Conservation (phyloP, 139 green algal genomes). For the Auxenochlorella protothecoides region DNA sequence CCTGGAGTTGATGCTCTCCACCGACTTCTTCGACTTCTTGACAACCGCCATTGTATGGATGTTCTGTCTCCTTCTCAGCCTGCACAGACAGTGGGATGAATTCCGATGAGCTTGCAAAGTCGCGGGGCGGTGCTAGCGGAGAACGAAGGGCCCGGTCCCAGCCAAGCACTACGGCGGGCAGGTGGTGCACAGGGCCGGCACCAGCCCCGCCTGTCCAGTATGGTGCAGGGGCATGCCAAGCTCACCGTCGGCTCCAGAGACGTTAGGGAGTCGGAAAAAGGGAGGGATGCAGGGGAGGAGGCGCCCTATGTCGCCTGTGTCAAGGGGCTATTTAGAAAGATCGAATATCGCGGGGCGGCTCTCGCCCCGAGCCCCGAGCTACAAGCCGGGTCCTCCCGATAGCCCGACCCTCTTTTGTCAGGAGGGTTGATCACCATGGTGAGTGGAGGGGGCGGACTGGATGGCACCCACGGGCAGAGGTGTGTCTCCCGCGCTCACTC, state of each 20-base stretch:
- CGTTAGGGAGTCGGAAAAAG: not conserved
- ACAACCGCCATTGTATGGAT: constrained; percentile 21
- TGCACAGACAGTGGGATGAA: constrained; percentile 1
- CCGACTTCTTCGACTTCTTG: constrained; percentile 70
- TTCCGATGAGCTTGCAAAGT: not conserved
- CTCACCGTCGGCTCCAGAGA: constrained; percentile 2
- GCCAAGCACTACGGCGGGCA: not conserved
- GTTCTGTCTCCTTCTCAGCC: constrained; percentile 32
- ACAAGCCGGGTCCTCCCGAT: not conserved
- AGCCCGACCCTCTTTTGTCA: constrained; percentile 4
- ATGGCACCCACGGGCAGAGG: no score
- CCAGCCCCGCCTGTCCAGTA: no score
- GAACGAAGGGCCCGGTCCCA: no score
- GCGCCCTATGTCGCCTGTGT: no score
- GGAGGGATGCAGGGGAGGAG: not conserved
- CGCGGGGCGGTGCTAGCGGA: no score
- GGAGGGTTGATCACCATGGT: constrained; percentile 2
- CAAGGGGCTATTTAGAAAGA: no score
- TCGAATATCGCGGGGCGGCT: no score
- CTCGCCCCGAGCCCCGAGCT: no score
- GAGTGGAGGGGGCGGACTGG: not conserved
- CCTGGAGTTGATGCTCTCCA: constrained; percentile 94
- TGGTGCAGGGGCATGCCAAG: not conserved
- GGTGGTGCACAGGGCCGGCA: not conserved
- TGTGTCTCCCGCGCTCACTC: no score